Percentiles rank a stretch among this genome's conserved stretches.
phyloP scores from a whole-genome alignment of 768 basidiomycete genomes.

The Suillus brevipes region DNA sequence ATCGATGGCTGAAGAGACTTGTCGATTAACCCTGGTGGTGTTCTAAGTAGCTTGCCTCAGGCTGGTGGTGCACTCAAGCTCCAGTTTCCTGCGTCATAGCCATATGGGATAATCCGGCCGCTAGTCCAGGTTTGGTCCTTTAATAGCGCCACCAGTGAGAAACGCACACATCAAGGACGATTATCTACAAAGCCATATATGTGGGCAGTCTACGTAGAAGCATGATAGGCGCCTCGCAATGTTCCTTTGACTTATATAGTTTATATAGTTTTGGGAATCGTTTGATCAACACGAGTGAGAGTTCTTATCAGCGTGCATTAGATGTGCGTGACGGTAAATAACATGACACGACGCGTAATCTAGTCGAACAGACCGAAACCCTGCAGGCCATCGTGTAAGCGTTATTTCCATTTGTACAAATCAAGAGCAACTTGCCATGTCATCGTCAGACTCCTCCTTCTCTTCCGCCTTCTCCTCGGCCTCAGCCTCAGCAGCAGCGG shows the following conservation, averaged over 20 bases:
- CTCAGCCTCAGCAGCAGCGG: slow-evolving; percentile 57
- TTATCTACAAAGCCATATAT: background rate
- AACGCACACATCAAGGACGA: slow-evolving; percentile 3
- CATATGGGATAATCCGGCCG: background rate
- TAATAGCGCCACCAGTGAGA: background rate
- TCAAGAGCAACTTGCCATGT: slow-evolving; percentile 61
- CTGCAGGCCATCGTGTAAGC: slow-evolving; percentile 37
- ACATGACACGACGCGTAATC: slow-evolving; percentile 19
- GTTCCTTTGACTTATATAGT: background rate
- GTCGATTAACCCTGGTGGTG: background rate
- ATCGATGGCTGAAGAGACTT: slow-evolving; percentile 2
- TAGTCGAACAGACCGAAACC: slow-evolving; percentile 96
- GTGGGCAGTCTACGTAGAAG: background rate
- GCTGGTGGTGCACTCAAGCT: background rate
- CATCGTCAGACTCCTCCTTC: slow-evolving; percentile 85
- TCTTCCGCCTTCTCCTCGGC: slow-evolving; percentile 79
- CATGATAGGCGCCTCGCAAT: background rate
- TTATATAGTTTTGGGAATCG: background rate
- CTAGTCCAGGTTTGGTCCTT: background rate
- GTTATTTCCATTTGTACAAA: background rate
- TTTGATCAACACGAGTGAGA: background rate
- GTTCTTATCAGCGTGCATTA: slow-evolving; percentile 21
- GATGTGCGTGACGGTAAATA: slow-evolving; percentile 21
- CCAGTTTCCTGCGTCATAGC: background rate
- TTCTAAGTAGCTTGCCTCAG: background rate